Percentiles rank a stretch among this genome's conserved stretches.
Evolutionary conservation across 306 rosid species (phyloP).

Genomic region (Quercus robur): DNA sequence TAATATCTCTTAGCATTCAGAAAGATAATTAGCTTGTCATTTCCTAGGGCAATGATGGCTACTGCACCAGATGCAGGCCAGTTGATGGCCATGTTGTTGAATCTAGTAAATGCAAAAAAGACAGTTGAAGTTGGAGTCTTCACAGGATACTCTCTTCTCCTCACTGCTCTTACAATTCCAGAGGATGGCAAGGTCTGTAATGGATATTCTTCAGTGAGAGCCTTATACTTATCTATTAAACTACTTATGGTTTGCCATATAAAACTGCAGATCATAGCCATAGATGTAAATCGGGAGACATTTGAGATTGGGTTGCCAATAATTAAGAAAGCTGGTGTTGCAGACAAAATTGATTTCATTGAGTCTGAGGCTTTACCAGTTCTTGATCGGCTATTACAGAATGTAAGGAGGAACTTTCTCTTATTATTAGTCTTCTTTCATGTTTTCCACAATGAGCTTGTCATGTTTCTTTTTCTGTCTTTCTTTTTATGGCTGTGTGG

Average conservation of each 20-base stretch:
- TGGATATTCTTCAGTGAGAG: not conserved
- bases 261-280: conserved; percentile 47
- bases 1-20: not conserved
- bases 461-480: not conserved
- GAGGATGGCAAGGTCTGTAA: conserved; percentile 50
- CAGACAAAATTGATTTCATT: conserved; percentile 57
- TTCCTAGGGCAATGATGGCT: conserved; percentile 19
- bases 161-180: conserved; percentile 59
- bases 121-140: conserved; percentile 61
- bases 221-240: not conserved
- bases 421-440: not conserved
- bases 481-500: not conserved
- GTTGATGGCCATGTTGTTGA: conserved; percentile 28
- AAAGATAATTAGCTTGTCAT: not conserved
- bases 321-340: conserved; percentile 59
- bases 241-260: not conserved
- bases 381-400: conserved; percentile 47
- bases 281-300: conserved; percentile 40
- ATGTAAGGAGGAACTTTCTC: conserved; percentile 25
- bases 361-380: conserved; percentile 55
- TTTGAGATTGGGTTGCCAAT: conserved; percentile 61
- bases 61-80: conserved; percentile 36
- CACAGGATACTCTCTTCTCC: conserved; percentile 72
- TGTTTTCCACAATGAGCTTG: not conserved
- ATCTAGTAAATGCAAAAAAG: conserved; percentile 23